phyloP scores from a whole-genome alignment of 2,329 filamentous ascomycete species.

The Delphinella strobiligena region DNA sequence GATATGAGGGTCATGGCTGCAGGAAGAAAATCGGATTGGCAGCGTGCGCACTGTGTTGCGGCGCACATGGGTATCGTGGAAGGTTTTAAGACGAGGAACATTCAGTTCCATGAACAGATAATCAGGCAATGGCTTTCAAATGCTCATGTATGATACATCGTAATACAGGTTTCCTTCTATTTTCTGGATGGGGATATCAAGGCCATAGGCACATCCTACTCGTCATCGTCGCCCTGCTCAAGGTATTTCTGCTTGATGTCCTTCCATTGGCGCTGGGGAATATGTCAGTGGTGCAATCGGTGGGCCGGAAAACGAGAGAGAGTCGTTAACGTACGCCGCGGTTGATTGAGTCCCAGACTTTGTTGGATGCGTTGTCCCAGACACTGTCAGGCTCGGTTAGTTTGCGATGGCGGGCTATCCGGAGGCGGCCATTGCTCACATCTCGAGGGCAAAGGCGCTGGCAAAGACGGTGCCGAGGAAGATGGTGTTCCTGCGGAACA shows the following conservation, averaged over 20 bases:
- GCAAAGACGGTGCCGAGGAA: constrained; percentile 82
- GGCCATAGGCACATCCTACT: constrained; percentile 5
- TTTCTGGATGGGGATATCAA: neutral
- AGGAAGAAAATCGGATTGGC: too few species aligned
- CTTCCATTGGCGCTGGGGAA: constrained; percentile 92
- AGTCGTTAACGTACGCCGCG: constrained; percentile 60
- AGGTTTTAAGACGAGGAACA: too few species aligned
- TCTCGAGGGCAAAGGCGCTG: constrained; percentile 80
- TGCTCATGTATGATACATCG: constrained; percentile 8
- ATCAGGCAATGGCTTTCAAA: too few species aligned
- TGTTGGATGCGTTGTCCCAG: constrained; percentile 73
- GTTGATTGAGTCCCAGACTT: constrained; percentile 85
- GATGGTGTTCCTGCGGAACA: constrained; percentile 77
- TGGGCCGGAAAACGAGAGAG: too few species aligned
- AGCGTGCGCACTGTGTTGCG: too few species aligned
- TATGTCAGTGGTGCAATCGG: constrained; percentile 15
- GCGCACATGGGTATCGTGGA: too few species aligned
- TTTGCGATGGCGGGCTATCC: too few species aligned
- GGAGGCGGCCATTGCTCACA: too few species aligned
- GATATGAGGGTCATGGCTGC: too few species aligned
- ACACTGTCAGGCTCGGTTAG: constrained; percentile 54
- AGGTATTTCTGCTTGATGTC: constrained; percentile 91
- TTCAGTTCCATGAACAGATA: too few species aligned
- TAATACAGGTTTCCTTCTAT: constrained; percentile 1
- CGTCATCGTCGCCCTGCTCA: constrained; percentile 43